Evolutionary conservation across 805 yeast genomes (phyloP), one percentile per base, ranked within the genome.

Genomic region (Candida fluviatilis): DNA sequence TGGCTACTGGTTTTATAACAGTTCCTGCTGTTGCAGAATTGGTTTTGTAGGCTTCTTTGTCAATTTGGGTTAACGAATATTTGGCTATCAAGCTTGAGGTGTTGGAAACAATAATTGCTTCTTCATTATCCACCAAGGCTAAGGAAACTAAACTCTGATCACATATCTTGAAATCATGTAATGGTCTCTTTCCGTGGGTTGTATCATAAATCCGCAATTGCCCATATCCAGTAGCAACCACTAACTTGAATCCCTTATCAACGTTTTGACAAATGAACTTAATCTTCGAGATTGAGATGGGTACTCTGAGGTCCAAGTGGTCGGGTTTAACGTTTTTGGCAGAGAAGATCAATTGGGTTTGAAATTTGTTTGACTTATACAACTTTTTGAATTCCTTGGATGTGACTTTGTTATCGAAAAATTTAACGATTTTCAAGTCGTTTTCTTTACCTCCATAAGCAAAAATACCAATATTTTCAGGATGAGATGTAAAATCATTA

Each of bases 401-500:
- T 14, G 50, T 41, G 5, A 52, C 37, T n/a, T 52, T 58, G 4
- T 48, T 39, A 1, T 55, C 55, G 35, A 60, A 64, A 16, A 77
- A 43, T 31, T 63, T 47, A 34, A 75, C 56, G 15, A 82, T 60
- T 36, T 75, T 75, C 4, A 85, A 62, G 55, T 86, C 90, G 42
- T 79, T 79, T 49, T 89, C 95, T 52, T 86, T 78, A 19, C 98
- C 99, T 25, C 97, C 97, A 51, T 68, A 76, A 1, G 93, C 95
- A 58, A 84, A 78, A 2, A 80, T 57, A 16, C 76, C 75, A 5
- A 57, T 55, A 15, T 66, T 69, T 12, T 57, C 51, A 3, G 80
- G 81, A 49, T 78, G 78, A 23, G 62, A 56, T 10, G 59, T 55
- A 52, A 74, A 75, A 26, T 78, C 58, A 40, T 69, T 62, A 29